Percentiles rank a stretch among this genome's conserved stretches.
phyloP scores from a whole-genome alignment of 2,329 filamentous ascomycete species.

The Nakataea oryzae region DNA sequence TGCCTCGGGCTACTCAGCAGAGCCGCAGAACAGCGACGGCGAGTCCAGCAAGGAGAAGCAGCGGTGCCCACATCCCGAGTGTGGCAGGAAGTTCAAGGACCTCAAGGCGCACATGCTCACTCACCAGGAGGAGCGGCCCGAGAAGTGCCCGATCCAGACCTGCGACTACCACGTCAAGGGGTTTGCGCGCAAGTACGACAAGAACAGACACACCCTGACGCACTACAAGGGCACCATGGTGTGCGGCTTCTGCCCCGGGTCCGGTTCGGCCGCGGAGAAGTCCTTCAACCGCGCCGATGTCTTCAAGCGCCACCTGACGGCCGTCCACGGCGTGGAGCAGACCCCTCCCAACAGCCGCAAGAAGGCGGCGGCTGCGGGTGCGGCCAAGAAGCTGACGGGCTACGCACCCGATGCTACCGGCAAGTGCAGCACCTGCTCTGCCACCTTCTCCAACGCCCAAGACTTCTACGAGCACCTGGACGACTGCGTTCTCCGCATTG shows the following conservation, averaged over 20 bases:
- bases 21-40: conserved; percentile 49
- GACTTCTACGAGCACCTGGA: conserved; percentile 98
- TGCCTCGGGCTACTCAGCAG: conserved; percentile 47
- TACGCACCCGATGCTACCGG: conserved; percentile 74
- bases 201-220: conserved; percentile 86
- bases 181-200: conserved; percentile 92
- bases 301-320: conserved; percentile 88
- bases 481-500: conserved; percentile 61
- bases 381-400: conserved; percentile 55
- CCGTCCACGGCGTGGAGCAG: conserved; percentile 87
- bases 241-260: conserved; percentile 86
- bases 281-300: conserved; percentile 93
- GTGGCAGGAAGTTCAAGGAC: conserved; percentile 80
- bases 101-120: conserved; percentile 91
- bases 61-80: conserved; percentile 73
- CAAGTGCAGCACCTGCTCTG: conserved; percentile 90
- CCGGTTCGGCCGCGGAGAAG: conserved; percentile 82
- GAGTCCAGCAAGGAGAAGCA: conserved; percentile 54
- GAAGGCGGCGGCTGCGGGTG: conserved; percentile 35
- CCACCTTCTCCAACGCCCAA: conserved; percentile 84
- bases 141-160: conserved; percentile 86
- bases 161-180: conserved; percentile 91
- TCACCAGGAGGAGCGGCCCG: conserved; percentile 79
- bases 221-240: conserved; percentile 98
- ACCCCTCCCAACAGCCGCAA: conserved; percentile 85